Base-by-base conservation (phyloP, 495 filamentous ascomycete genomes). In the Aspergillus campestris region DNA sequence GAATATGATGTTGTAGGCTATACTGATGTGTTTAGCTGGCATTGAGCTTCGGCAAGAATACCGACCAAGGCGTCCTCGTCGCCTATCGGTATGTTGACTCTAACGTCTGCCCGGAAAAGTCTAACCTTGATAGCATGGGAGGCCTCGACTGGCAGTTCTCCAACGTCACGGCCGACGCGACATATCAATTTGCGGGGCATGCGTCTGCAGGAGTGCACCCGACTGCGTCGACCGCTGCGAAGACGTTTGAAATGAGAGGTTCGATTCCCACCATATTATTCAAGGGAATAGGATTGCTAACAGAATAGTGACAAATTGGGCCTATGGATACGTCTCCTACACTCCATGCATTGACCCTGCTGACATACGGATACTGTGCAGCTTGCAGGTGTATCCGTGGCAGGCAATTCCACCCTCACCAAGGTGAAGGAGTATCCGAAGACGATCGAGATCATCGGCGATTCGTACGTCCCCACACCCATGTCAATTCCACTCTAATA, bases 61-160 rank as follows among this genome's bases (percentile, higher is more conserved):
- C 83, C 1, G 66, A 61, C 10, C 50, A 76, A 31, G 72, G 70
- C 1, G 75, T 75, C 7, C 66, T 85, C 8, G 59, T 86, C 28
- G 82, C 74, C 30, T 84, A 81, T 41, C 52, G 65, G 65, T 68
- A 55, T 33, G 43, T 30, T 14, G 12, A 15, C 14, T 38, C 13
- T 3, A 9, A 12, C 2, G 4, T 4, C 18, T 24, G 18, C 18
- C 18, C 18, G 18, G 4, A 1, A 24, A 24, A 24, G 4, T 24
- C 18, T 36, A 10, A 42, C 14, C 14, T 14, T 7, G 27, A 34
- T 51, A 78, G 81, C 8, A 64, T 84, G 34, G 71, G 69, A 8
- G 79, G 78, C 6, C 69, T 81, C 36, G 81, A 84, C 53, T 86
- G 82, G 80, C 68, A 69, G 34, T 80, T 84, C 50, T 79, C 81